Evolutionary conservation across 2,329 filamentous ascomycete genomes (phyloP).

Genomic region (Conoideocrella luteorostrata): DNA sequence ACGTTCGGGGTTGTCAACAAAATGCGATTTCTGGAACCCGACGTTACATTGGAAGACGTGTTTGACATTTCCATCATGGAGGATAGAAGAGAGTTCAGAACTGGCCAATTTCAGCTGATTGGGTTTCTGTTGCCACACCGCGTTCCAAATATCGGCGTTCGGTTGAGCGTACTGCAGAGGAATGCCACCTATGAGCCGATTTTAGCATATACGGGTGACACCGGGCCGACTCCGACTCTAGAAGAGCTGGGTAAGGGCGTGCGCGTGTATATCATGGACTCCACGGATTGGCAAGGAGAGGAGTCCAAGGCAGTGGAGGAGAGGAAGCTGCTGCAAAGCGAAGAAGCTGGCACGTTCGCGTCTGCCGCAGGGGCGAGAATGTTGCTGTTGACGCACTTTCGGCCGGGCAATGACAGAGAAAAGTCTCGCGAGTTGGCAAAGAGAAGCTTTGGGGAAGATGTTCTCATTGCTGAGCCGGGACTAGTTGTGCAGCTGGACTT

Average conservation of each 20-base stretch:
- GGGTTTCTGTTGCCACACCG: conserved; percentile 1
- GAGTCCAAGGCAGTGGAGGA: not conserved
- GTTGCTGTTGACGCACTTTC: conserved; percentile 3
- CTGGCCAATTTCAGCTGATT: not conserved
- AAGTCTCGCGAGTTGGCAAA: not conserved
- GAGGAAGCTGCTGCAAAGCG: not conserved
- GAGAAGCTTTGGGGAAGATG: not conserved
- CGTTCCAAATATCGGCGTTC: conserved; percentile 1
- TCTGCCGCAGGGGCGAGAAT: not conserved
- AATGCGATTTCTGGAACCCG: not conserved
- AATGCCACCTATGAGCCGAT: not conserved
- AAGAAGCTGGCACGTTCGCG: not conserved
- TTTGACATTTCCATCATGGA: not conserved
- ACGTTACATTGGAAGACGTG: not conserved
- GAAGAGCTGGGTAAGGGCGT: not conserved
- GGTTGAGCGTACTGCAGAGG: not conserved
- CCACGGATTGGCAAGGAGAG: conserved; percentile 1
- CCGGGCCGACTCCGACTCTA: not conserved
- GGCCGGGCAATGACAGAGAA: not conserved
- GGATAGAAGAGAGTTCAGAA: not conserved
- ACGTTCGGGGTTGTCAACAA: not conserved
- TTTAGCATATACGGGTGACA: conserved; percentile 2
- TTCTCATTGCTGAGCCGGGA: not conserved
- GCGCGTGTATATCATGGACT: conserved; percentile 1
- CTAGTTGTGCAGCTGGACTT: not conserved